Evolutionary conservation across 2,329 filamentous ascomycete species (phyloP).

Genomic region (Hymenoscyphus fraxineus): DNA sequence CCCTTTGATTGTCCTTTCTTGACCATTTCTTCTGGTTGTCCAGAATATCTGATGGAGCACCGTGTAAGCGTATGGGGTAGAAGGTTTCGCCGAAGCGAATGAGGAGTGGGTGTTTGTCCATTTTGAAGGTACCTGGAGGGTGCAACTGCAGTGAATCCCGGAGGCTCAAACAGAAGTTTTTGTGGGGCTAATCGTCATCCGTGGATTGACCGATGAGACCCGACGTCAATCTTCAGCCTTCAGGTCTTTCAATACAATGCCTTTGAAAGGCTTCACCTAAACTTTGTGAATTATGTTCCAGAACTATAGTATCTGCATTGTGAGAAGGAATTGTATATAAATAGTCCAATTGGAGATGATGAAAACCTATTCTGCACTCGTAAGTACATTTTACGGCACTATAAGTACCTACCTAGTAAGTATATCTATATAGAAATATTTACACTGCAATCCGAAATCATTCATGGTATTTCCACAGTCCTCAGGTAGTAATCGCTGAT

Average conservation of each 20-base stretch:
- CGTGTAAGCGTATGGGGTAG: conserved; percentile 16
- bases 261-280: too few species aligned
- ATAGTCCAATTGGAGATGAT: too few species aligned
- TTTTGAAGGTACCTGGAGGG: background rate
- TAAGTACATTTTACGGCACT: too few species aligned
- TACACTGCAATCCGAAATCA: too few species aligned
- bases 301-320: too few species aligned
- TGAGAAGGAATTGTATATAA: too few species aligned
- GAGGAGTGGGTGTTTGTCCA: background rate
- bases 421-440: too few species aligned
- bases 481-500: too few species aligned
- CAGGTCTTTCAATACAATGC: background rate
- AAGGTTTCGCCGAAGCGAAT: background rate
- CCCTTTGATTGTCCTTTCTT: conserved; percentile 36
- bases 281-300: too few species aligned
- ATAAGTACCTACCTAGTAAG: too few species aligned
- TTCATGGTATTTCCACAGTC: too few species aligned
- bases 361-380: too few species aligned
- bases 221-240: background rate
- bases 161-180: conserved; percentile 3
- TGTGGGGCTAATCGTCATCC: conserved; percentile 5
- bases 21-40: conserved; percentile 31
- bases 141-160: background rate
- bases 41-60: conserved; percentile 8
- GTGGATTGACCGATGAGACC: background rate